Evolutionary conservation across 2,329 filamentous ascomycete genomes (phyloP).

Genomic region (Xylariaceae sp.): DNA sequence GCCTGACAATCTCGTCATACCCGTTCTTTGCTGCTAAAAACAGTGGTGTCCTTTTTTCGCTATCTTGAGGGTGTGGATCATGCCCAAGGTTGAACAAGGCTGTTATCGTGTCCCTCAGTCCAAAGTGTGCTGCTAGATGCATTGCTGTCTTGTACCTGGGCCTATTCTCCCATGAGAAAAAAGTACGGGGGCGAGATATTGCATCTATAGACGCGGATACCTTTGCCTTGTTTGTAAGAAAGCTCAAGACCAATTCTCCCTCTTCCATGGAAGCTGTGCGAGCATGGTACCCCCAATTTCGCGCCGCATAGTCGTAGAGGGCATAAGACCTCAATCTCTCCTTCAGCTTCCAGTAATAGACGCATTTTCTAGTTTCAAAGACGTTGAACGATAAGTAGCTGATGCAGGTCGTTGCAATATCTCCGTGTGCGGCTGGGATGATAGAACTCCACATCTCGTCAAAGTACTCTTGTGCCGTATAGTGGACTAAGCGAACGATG

Average conservation of each 20-base stretch:
- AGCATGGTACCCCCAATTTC: conserved; percentile 13
- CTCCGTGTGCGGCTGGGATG: conserved; percentile 36
- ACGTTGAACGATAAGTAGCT: conserved; percentile 41
- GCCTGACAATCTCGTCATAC: too few species aligned
- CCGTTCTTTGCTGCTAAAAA: background rate
- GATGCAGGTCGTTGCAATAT: conserved; percentile 38
- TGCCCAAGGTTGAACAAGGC: background rate
- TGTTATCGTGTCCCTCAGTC: too few species aligned
- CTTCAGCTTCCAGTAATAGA: background rate
- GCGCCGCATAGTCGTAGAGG: conserved; percentile 9
- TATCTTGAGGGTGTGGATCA: too few species aligned
- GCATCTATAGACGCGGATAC: too few species aligned
- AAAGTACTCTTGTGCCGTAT: conserved; percentile 51
- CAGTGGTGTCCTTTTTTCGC: too few species aligned
- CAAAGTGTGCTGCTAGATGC: too few species aligned
- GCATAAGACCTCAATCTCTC: background rate
- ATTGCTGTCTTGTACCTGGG: too few species aligned
- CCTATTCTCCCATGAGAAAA: too few species aligned
- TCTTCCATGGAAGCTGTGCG: background rate
- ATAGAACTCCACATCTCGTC: conserved; percentile 31
- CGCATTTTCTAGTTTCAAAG: background rate
- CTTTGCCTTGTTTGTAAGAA: too few species aligned
- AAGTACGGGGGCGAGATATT: too few species aligned
- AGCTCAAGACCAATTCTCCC: too few species aligned
- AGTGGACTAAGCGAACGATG: conserved; percentile 47